Conservation (phyloP, 2,329 filamentous ascomycete species). For the Thielaviopsis populi region DNA sequence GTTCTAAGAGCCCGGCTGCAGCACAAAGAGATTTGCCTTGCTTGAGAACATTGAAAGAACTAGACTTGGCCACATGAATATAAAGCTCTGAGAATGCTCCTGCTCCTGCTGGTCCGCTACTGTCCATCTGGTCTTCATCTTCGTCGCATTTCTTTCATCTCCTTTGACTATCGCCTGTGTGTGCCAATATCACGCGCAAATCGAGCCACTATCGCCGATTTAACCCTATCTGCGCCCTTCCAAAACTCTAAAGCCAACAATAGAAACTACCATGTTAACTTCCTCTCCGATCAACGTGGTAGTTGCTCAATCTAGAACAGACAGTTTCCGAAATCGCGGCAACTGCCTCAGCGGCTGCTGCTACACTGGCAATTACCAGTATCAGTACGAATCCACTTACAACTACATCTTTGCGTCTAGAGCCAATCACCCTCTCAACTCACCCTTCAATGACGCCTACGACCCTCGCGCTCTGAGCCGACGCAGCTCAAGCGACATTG, state of each 20-base stretch:
- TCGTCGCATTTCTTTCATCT: neutral
- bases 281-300: neutral
- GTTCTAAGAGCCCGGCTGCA: neutral
- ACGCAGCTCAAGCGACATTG: conserved; percentile 1
- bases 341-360: neutral
- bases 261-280: neutral
- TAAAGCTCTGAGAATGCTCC: neutral
- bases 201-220: neutral
- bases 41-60: neutral
- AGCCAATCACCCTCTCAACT: neutral
- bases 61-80: neutral
- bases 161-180: neutral
- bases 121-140: neutral
- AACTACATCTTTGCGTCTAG: neutral
- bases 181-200: neutral
- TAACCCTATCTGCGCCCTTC: neutral
- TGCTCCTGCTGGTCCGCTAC: too few relatives aligned
- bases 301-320: neutral
- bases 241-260: neutral
- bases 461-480: neutral
- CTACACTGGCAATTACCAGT: neutral
- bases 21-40: neutral
- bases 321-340: neutral
- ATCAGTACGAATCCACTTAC: neutral
- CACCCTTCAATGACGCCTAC: too few relatives aligned